Conservation (phyloP, 176 grass and related monocot genomes). For the Phragmites australis region DNA sequence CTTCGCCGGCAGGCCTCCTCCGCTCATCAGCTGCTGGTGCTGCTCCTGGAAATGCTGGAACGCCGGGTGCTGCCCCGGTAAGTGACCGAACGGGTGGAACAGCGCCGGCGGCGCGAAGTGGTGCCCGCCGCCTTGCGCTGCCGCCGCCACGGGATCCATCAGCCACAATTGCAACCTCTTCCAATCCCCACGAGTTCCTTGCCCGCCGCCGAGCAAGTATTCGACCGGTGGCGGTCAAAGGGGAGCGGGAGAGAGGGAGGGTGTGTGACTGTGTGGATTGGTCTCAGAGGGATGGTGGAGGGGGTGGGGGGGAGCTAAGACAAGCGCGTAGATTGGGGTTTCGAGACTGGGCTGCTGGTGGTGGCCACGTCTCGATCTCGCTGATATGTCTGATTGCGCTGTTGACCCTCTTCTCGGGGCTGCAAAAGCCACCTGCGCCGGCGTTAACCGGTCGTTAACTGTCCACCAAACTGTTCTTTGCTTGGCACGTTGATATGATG, state of each 20-base stretch:
- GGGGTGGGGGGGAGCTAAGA: constrained; percentile 37
- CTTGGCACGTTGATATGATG: too few species aligned
- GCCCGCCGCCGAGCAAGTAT: background rate
- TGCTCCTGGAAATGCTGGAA: constrained; percentile 59
- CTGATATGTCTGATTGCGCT: constrained; percentile 50
- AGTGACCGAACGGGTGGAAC: constrained; percentile 61
- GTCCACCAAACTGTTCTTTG: too few species aligned
- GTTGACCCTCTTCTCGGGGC: constrained; percentile 30
- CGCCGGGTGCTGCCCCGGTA: constrained; percentile 47
- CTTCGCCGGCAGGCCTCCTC: constrained; percentile 34
- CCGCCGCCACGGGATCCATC: constrained; percentile 83
- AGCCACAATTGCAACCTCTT: background rate
- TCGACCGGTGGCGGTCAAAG: constrained; percentile 36
- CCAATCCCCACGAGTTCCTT: background rate
- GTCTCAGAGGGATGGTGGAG: background rate
- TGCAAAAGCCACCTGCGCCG: background rate
- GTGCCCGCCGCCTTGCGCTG: constrained; percentile 44
- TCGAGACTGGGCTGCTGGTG: constrained; percentile 25
- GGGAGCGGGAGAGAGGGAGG: background rate
- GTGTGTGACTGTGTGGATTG: too few species aligned
- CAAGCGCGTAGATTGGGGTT: constrained; percentile 51
- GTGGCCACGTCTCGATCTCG: constrained; percentile 50
- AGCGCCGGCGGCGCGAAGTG: constrained; percentile 57
- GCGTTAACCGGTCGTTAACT: background rate
- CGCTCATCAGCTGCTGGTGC: constrained; percentile 27